Conservation (phyloP, 352 stramenopile species). For the Vaucheria bursata region DNA sequence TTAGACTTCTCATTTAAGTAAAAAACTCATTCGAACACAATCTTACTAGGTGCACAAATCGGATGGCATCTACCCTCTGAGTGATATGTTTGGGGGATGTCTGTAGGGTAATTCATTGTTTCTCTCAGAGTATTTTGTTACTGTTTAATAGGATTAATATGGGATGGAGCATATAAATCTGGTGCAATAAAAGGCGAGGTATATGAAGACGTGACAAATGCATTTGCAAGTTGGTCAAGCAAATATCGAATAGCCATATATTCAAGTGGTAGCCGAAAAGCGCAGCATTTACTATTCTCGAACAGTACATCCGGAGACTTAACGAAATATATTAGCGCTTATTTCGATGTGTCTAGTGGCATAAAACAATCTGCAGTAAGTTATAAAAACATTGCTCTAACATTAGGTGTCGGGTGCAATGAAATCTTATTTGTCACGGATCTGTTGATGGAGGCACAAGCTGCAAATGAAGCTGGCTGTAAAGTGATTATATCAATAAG, state of each 20-base stretch:
- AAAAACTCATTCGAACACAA: too few species aligned
- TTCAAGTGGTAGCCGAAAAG: constrained; percentile 74
- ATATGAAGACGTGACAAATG: constrained; percentile 76
- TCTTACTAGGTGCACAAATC: not conserved
- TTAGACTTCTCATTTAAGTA: too few species aligned
- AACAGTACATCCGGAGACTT: constrained; percentile 70
- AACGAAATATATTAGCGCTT: constrained; percentile 60
- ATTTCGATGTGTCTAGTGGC: constrained; percentile 71
- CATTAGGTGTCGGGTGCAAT: constrained; percentile 61
- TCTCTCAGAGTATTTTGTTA: not conserved
- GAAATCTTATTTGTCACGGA: constrained; percentile 78
- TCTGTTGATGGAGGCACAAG: constrained; percentile 68
- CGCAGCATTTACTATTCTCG: constrained; percentile 72
- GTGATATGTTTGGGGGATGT: not conserved
- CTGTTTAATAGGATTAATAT: constrained; percentile 57
- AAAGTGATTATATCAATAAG: constrained; percentile 65
- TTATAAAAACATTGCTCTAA: constrained; percentile 65
- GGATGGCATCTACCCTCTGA: not conserved
- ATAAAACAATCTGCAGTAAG: constrained; percentile 59
- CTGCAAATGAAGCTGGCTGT: constrained; percentile 60
- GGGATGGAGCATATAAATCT: constrained; percentile 67
- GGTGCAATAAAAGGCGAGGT: constrained; percentile 74
- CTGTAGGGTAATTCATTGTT: not conserved
- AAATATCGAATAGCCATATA: constrained; percentile 80
- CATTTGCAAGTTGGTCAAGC: constrained; percentile 66